These are phyloP conservation scores for Cryphonectria nitschkei DNA, from an alignment of 2,329 filamentous ascomycete species.

Conservation along the genomic window DNA sequence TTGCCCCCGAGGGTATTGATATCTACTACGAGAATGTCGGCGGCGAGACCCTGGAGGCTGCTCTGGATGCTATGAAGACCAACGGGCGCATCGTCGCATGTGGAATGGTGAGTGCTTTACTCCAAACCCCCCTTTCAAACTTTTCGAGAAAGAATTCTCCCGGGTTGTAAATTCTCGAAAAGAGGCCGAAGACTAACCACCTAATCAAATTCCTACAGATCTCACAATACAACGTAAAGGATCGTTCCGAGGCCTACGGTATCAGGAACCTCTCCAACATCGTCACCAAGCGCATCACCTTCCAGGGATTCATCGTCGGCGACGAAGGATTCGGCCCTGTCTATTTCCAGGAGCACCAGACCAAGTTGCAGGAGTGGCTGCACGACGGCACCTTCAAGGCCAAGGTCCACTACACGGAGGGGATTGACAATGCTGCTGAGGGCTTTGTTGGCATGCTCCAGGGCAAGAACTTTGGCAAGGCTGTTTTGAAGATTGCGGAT, in stretches of 20 bases:
- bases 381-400: slow-evolving; percentile 75
- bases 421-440: slow-evolving; percentile 76
- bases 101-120: slow-evolving; percentile 55
- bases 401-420: slow-evolving; percentile 68
- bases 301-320: slow-evolving; percentile 77
- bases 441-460: slow-evolving; percentile 75
- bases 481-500: slow-evolving; percentile 65
- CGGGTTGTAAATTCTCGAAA: not conserved
- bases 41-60: slow-evolving; percentile 55
- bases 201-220: slow-evolving; percentile 50
- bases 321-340: slow-evolving; percentile 68
- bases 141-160: too few relatives aligned
- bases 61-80: slow-evolving; percentile 53
- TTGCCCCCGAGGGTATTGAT: slow-evolving; percentile 78
- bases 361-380: slow-evolving; percentile 77
- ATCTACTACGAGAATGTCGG: slow-evolving; percentile 63
- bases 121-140: not conserved
- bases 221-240: slow-evolving; percentile 70
- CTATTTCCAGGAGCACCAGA: slow-evolving; percentile 72
- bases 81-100: slow-evolving; percentile 69
- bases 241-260: slow-evolving; percentile 59
- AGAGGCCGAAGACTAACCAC: slow-evolving; percentile 35
- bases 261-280: slow-evolving; percentile 68
- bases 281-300: slow-evolving; percentile 68
- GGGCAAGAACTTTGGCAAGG: slow-evolving; percentile 87